A percentile compares a stretch with the other conserved stretches of the same genome.
Evolutionary conservation across 805 yeast genomes (phyloP).

Genomic region (Zygosaccharomyces bailii): DNA sequence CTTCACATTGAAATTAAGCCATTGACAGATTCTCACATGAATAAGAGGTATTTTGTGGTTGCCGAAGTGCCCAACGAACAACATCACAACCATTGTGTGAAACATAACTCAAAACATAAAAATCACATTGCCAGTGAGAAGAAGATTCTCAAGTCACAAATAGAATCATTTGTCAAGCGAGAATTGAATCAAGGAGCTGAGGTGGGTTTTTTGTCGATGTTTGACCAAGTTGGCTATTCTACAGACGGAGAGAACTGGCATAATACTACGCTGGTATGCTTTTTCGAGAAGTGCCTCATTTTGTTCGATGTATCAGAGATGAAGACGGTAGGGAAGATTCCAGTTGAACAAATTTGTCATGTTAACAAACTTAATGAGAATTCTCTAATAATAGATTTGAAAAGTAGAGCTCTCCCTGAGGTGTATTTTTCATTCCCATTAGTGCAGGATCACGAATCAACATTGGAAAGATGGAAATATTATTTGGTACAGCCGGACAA

Average conservation of each 20-base stretch:
- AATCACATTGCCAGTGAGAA: conserved; percentile 1
- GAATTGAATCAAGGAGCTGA: conserved; percentile 13
- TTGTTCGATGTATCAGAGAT: conserved; percentile 22
- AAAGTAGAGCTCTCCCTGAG: conserved; percentile 45
- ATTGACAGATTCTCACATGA: not conserved
- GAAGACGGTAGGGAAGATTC: conserved; percentile 41
- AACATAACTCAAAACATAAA: not conserved
- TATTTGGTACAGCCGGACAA: conserved; percentile 21
- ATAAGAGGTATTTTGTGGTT: not conserved
- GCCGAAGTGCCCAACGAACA: not conserved
- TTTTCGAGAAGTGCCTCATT: conserved; percentile 20
- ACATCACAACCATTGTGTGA: conserved; percentile 1
- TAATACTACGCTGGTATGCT: conserved; percentile 14
- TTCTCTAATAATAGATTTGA: conserved; percentile 38
- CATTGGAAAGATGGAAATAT: conserved; percentile 44
- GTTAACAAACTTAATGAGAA: conserved; percentile 28
- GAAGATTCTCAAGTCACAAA: conserved; percentile 3
- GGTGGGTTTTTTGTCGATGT: conserved; percentile 29
- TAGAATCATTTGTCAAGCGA: conserved; percentile 9
- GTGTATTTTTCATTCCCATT: conserved; percentile 32
- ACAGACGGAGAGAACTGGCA: conserved; percentile 46
- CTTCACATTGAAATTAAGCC: conserved; percentile 2
- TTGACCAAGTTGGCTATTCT: conserved; percentile 44
- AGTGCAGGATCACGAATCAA: conserved; percentile 29
- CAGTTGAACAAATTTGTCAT: conserved; percentile 36